Evolutionary conservation across 805 yeast genomes (phyloP), one percentile per base, ranked within the genome.

Genomic region (Cyberlindnera xylosilytica): DNA sequence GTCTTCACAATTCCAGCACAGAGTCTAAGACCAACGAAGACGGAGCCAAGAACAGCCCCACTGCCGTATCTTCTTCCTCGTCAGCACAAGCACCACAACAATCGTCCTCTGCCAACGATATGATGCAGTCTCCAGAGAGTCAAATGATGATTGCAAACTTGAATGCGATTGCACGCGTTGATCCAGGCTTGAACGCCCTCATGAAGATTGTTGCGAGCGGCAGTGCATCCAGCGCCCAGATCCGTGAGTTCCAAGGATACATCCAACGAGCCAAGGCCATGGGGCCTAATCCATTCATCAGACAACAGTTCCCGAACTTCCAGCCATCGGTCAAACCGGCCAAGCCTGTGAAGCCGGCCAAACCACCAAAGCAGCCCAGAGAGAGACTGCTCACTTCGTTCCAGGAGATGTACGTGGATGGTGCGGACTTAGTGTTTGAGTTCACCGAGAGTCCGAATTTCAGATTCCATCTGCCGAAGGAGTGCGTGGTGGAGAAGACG

Each of bases 141-240:
- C 83, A 83, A 32, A 78, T 83, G 48, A 87, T 91, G 86, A 88
- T 91, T 52, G 79, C 85, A 4, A 86, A 88, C 53, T 72, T 91
- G 56, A 90, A 90, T 56, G 71, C 83, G 1, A 80, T 91, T 63
- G 97, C 97, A 0, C 74, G 83, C 31, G 70, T 72, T 4, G 95
- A 89, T 55, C 72, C 78, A 0, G 72, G 80, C 4, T 63, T 91
- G 38, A 83, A 80, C 49, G 64, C 73, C 1, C 65, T 91, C 39
- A 89, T 91, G 97, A 80, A 82, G 48, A 75, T 73, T 5, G 97
- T 91, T 2, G 97, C 98, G 0, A 75, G 83, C 42, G 96, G 96
- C 4, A 72, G 70, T 19, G 96, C 97, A 0, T 61, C 79, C 1
- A 74, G 78, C 5, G 80, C 74, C 6, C 91, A 88, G 60, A 83